Conservation (phyloP, 2,329 filamentous ascomycete species). For the Eutypa lata region DNA sequence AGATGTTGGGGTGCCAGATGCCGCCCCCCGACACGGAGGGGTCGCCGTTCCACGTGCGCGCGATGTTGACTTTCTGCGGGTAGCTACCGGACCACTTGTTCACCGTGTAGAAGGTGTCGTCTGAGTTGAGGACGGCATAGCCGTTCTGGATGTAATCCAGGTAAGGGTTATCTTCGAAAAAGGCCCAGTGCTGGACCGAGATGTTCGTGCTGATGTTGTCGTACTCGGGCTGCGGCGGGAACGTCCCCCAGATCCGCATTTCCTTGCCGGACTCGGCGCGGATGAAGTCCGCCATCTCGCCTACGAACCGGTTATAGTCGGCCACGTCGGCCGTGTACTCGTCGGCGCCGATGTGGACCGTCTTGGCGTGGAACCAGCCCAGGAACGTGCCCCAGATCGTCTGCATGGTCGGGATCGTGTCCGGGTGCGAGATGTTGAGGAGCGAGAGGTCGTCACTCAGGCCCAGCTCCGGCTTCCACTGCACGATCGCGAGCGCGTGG, state of each 20-base stretch:
- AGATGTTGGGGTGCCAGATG: slow-evolving; percentile 47
- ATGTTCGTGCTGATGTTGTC: slow-evolving; percentile 39
- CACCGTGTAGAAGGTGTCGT: slow-evolving; percentile 50
- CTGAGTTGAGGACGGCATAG: slow-evolving; percentile 51
- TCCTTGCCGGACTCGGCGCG: slow-evolving; percentile 34
- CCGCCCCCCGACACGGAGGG: slow-evolving; percentile 32
- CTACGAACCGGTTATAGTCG: slow-evolving; percentile 53
- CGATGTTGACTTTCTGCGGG: slow-evolving; percentile 43
- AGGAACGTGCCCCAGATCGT: slow-evolving; percentile 51
- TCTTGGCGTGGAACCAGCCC: slow-evolving; percentile 54
- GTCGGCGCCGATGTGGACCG: slow-evolving; percentile 54
- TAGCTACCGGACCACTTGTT: slow-evolving; percentile 46
- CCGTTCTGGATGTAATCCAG: slow-evolving; percentile 39
- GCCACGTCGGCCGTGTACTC: slow-evolving; percentile 46
- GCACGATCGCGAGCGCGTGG: slow-evolving; percentile 52
- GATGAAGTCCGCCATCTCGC: slow-evolving; percentile 48
- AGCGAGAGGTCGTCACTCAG: slow-evolving; percentile 44
- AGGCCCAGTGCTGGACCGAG: slow-evolving; percentile 55
- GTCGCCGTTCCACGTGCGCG: slow-evolving; percentile 43
- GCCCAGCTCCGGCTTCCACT: slow-evolving; percentile 57
- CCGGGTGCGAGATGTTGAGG: slow-evolving; percentile 53
- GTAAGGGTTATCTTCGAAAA: slow-evolving; percentile 49
- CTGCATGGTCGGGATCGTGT: slow-evolving; percentile 50
- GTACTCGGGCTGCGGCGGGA: slow-evolving; percentile 38
- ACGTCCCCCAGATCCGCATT: slow-evolving; percentile 56